A percentile compares a stretch with the other conserved stretches of the same genome.
phyloP scores from a whole-genome alignment of 257 asterid genomes.

The Solanum peruvianum region DNA sequence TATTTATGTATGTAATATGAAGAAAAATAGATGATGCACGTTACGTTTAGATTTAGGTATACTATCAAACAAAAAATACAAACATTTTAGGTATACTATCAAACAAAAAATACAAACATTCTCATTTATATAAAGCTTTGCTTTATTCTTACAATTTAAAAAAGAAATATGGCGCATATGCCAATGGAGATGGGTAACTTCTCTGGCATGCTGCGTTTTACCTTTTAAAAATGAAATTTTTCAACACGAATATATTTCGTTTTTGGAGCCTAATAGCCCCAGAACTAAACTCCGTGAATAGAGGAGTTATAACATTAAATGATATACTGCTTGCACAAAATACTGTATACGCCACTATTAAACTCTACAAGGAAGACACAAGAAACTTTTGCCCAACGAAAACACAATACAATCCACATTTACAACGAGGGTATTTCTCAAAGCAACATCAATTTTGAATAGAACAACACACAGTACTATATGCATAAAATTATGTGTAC shows the following conservation, averaged over 20 bases:
- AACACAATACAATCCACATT: conserved; percentile 59
- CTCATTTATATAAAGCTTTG: background rate
- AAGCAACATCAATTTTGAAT: background rate
- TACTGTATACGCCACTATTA: background rate
- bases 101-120: background rate
- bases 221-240: background rate
- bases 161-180: background rate
- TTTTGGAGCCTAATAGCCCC: background rate
- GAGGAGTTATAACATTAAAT: background rate
- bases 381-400: background rate
- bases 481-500: background rate
- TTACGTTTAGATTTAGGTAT: background rate
- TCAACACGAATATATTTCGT: too few relatives aligned
- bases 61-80: background rate
- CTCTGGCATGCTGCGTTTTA: background rate
- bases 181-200: background rate
- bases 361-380: conserved; percentile 1
- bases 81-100: background rate
- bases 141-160: background rate
- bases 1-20: background rate
- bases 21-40: background rate
- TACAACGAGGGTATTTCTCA: conserved; percentile 56
- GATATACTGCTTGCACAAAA: background rate
- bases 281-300: background rate
- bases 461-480: background rate